These are phyloP conservation scores for Jamesozyma gamospora DNA, from an alignment of 805 yeast species.

Conservation along the genomic window DNA sequence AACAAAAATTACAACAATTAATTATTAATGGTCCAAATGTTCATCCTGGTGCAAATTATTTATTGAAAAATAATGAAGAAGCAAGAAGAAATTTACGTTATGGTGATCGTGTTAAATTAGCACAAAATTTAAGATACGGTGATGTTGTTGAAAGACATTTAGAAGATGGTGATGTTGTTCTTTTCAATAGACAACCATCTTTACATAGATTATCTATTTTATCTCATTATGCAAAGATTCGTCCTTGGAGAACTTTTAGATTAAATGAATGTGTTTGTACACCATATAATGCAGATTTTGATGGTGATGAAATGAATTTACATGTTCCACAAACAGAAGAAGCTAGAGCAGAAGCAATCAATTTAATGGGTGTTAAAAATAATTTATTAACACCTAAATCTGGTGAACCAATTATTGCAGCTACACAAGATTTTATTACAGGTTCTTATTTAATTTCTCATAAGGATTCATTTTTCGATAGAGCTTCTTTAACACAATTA, in stretches of 20 bases:
- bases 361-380: conserved; percentile 94
- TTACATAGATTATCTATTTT: conserved; percentile 88
- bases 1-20: conserved; percentile 61
- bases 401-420: conserved; percentile 99
- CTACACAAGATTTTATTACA: conserved; percentile 97
- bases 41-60: conserved; percentile 95
- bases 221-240: conserved; percentile 89
- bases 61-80: conserved; percentile 71
- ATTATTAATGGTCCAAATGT: conserved; percentile 75
- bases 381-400: conserved; percentile 91
- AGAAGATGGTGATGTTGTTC: conserved; percentile 92
- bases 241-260: conserved; percentile 97
- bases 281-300: conserved; percentile 98
- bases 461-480: conserved; percentile 86
- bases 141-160: conserved; percentile 94
- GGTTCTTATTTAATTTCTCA: conserved; percentile 89
- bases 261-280: conserved; percentile 98
- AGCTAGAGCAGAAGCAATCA: conserved; percentile 97
- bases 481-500: conserved; percentile 73
- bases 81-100: conserved; percentile 81
- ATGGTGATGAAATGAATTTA: conserved; percentile 98
- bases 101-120: conserved; percentile 74
- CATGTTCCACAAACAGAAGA: conserved; percentile 99
- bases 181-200: conserved; percentile 97
- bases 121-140: conserved; percentile 69